phyloP scores from a whole-genome alignment of 108 stramenopile species.

The Nannochloropsis oceanica region DNA sequence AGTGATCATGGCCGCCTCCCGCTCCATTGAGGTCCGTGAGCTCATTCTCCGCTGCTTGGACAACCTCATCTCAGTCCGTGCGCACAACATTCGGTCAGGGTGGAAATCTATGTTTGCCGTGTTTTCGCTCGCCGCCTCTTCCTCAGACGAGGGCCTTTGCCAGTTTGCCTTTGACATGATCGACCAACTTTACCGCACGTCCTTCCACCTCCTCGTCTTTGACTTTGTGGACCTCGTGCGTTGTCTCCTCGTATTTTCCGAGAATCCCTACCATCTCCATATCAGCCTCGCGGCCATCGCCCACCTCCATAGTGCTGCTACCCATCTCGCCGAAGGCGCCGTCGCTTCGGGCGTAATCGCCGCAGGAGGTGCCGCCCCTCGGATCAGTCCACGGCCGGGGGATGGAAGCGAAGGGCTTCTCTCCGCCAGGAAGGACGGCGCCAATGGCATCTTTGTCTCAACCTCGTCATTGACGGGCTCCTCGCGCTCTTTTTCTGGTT shows the following conservation, averaged over 20 bases:
- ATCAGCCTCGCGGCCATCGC: constrained; percentile 46
- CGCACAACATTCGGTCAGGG: constrained; percentile 60
- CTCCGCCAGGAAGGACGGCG: background rate
- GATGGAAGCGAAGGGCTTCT: background rate
- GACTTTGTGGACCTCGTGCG: constrained; percentile 78
- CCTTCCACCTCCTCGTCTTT: constrained; percentile 43
- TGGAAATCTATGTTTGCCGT: constrained; percentile 81
- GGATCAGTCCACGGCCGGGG: background rate
- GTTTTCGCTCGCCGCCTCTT: constrained; percentile 62
- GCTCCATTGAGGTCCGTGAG: constrained; percentile 53
- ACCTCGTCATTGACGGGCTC: background rate
- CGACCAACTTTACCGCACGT: constrained; percentile 21
- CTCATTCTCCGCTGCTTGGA: constrained; percentile 80
- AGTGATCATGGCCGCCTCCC: constrained; percentile 54
- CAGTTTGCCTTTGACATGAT: constrained; percentile 40
- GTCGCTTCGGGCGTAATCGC: background rate
- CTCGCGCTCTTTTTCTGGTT: background rate
- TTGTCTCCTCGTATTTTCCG: constrained; percentile 67
- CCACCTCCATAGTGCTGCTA: constrained; percentile 23
- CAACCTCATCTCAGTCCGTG: constrained; percentile 51
- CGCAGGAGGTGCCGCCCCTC: background rate
- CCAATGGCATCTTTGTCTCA: background rate
- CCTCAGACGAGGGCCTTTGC: constrained; percentile 54
- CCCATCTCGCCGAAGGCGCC: background rate
- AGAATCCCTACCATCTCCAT: constrained; percentile 45